Conservation (phyloP, 768 basidiomycete species). For the Tylopilus balloui region DNA sequence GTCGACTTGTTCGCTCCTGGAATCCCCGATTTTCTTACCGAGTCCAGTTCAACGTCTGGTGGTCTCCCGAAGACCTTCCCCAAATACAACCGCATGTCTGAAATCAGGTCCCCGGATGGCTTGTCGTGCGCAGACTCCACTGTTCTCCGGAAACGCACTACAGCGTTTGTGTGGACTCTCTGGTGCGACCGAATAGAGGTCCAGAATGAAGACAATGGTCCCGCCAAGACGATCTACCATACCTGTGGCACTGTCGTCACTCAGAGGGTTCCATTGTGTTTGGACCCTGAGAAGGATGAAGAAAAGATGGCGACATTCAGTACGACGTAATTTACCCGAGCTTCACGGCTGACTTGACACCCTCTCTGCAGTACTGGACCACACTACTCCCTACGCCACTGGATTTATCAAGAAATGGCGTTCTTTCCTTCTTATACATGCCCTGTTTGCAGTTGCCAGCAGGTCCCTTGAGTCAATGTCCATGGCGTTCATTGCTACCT, state of each 20-base stretch:
- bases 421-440: slow-evolving; percentile 13
- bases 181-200: background rate
- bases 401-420: slow-evolving; percentile 8
- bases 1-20: slow-evolving; percentile 15
- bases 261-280: background rate
- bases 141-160: background rate
- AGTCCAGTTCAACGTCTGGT: slow-evolving; percentile 20
- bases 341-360: background rate
- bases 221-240: background rate
- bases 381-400: background rate
- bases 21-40: slow-evolving; percentile 15
- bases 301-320: slow-evolving; percentile 9
- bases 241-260: background rate
- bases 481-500: slow-evolving; percentile 7
- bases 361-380: background rate
- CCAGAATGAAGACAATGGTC: background rate
- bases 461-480: slow-evolving; percentile 2
- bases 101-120: background rate
- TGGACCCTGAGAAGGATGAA: background rate
- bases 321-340: background rate
- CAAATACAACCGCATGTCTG: slow-evolving; percentile 2
- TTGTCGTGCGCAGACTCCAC: background rate
- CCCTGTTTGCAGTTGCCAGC: slow-evolving; percentile 3
- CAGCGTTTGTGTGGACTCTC: background rate
- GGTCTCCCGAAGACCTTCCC: slow-evolving; percentile 11